Percentiles rank a stretch among this genome's conserved stretches.
Evolutionary conservation across 2,329 filamentous ascomycete genomes (phyloP).

Genomic region (Aureobasidium mangrovei): DNA sequence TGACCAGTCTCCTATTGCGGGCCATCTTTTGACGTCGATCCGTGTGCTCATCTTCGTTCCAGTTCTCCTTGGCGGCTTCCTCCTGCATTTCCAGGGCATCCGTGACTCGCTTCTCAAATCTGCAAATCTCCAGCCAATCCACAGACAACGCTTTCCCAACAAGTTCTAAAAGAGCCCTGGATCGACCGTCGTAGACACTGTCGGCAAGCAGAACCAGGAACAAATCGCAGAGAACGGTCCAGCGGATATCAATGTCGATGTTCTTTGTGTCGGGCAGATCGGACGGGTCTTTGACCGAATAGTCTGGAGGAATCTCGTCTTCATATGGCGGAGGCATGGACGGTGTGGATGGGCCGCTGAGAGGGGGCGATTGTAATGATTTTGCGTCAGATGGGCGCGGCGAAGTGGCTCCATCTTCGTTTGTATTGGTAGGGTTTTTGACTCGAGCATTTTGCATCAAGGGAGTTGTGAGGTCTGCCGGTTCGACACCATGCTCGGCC

Average conservation of each 20-base stretch:
- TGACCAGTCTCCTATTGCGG: slow-evolving; percentile 73
- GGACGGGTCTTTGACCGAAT: slow-evolving; percentile 73
- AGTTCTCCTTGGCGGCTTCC: slow-evolving; percentile 85
- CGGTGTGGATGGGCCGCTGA: slow-evolving; percentile 34
- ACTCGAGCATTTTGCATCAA: slow-evolving; percentile 89
- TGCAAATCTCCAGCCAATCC: slow-evolving; percentile 84
- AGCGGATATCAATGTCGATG: slow-evolving; percentile 90
- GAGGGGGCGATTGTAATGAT: slow-evolving; percentile 20
- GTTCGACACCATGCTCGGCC: slow-evolving; percentile 80
- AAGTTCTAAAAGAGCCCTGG: slow-evolving; percentile 70
- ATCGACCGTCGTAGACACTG: slow-evolving; percentile 83
- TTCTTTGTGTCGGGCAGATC: slow-evolving; percentile 73
- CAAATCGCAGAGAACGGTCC: slow-evolving; percentile 93
- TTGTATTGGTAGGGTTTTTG: slow-evolving; percentile 57
- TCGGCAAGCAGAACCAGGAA: slow-evolving; percentile 97
- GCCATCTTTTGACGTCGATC: slow-evolving; percentile 73
- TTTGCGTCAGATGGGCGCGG: slow-evolving; percentile 18
- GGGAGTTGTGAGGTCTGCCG: slow-evolving; percentile 71
- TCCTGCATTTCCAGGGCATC: slow-evolving; percentile 98
- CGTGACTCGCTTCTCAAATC: slow-evolving; percentile 94
- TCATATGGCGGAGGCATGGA: slow-evolving; percentile 44
- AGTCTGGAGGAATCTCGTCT: slow-evolving; percentile 57
- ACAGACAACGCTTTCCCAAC: slow-evolving; percentile 76
- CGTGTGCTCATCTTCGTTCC: slow-evolving; percentile 95
- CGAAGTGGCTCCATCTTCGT: slow-evolving; percentile 2